A percentile compares a stretch with the other conserved stretches of the same genome.
Evolutionary conservation across 108 stramenopile genomes (phyloP).

Genomic region (Pseudonitzschia multiseries): DNA sequence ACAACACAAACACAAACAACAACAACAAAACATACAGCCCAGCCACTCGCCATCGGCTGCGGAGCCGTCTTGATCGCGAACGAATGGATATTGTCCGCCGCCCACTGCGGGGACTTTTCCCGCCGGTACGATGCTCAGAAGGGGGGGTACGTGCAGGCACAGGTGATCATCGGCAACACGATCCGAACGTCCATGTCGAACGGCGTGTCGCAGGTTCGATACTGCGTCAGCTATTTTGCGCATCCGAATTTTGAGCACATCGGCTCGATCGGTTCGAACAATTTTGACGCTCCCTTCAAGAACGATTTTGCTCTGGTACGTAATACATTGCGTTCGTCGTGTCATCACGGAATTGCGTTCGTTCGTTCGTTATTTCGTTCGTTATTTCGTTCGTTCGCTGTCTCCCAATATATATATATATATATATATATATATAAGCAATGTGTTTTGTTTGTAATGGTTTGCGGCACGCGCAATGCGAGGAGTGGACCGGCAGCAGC

Average conservation of each 20-base stretch:
- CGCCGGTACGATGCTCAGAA: not conserved
- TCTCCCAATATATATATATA: no score
- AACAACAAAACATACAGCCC: not conserved
- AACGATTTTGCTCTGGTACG: not conserved
- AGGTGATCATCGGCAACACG: not conserved
- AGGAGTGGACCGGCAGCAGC: no score
- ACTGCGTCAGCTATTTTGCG: not conserved
- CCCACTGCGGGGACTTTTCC: not conserved
- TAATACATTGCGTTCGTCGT: no score
- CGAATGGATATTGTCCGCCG: slow-evolving; percentile 6
- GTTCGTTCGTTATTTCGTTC: no score
- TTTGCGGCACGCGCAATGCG: no score
- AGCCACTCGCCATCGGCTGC: not conserved
- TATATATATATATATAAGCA: no score
- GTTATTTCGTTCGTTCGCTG: no score
- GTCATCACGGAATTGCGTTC: no score
- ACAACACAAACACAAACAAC: no score
- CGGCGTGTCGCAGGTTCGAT: not conserved
- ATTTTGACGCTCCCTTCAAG: not conserved
- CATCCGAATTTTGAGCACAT: not conserved
- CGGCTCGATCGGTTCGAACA: not conserved
- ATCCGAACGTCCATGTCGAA: not conserved
- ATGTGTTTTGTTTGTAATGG: no score
- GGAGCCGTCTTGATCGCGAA: not conserved
- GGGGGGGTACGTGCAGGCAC: no score